Evolutionary conservation across 768 basidiomycete genomes (phyloP), one percentile per base, ranked within the genome.

Genomic region (Tricholoma bakamatsutake): DNA sequence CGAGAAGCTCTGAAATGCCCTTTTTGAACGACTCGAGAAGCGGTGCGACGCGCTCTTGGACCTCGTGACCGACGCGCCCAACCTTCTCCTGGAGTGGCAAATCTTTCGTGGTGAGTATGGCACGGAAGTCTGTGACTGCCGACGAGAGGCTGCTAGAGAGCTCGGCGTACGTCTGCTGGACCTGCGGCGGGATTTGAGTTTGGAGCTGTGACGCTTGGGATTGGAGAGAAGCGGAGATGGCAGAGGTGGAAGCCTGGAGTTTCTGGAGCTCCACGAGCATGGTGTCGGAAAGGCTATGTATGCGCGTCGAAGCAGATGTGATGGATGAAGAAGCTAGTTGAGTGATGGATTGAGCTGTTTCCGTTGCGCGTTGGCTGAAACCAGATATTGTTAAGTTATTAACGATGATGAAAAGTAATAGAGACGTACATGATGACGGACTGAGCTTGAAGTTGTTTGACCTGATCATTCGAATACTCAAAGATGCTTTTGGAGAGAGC

Each of bases 201-300:
- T 74, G 74, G 40, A 76, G 54, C 17, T 73, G 72, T 5, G 73
- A 61, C 11, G 73, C 66, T 1, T 73, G 71, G 50, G 63, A 67
- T 54, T 74, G 72, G 47, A 80, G 67, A 31, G 76, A 75, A 0
- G 78, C 61, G 21, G 80, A 75, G 53, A 84, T 70, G 13, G 78
- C 68, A 12, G 78, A 65, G 28, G 84, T 81, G 11, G 85, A 82
- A 8, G 78, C 64, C 65, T 88, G 80, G 46, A 91, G 73, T 59
- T 81, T 85, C 60, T 83, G 79, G 48, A 92, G 76, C 61, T 90
- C 86, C 27, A 63, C 49, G 49, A 89, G 69, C 83, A 91, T 84
- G 52, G 71, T 80, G 58, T 87, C 80, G 35, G 85, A 84, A 35
- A 89, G 79, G 2, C 72, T 58, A 61, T 84, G 78, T 40, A 88